These are phyloP conservation scores for Aspergillus pseudonomiae DNA, from an alignment of 2,329 filamentous ascomycete species.

Conservation along the genomic window DNA sequence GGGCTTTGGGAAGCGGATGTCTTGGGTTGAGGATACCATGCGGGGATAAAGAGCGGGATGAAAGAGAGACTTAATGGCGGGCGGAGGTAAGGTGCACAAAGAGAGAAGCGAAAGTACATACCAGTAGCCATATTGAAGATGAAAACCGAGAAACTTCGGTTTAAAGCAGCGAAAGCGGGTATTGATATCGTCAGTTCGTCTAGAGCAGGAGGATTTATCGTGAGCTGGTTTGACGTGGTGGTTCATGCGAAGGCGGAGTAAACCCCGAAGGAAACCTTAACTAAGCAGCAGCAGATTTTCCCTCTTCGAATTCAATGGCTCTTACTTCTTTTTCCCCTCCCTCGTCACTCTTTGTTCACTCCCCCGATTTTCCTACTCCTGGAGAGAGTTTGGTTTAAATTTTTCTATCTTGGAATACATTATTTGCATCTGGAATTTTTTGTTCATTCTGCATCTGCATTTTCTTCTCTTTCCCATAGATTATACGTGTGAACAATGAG, in stretches of 20 bases:
- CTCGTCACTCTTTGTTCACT: conserved; percentile 1
- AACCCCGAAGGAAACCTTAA: conserved; percentile 4
- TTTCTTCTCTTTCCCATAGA: not conserved
- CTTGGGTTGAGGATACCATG: not conserved
- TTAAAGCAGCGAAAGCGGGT: not conserved
- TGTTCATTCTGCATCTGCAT: not conserved
- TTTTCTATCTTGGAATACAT: not conserved
- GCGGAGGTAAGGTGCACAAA: not conserved
- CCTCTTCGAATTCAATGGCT: not conserved
- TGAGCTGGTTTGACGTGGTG: not conserved
- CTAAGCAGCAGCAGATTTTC: conserved; percentile 15
- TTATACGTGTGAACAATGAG: conserved; percentile 33
- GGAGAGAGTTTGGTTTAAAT: not conserved
- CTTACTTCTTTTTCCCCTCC: conserved; percentile 12
- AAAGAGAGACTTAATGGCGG: conserved; percentile 9
- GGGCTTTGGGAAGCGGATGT: conserved; percentile 6
- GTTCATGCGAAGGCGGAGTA: conserved; percentile 3
- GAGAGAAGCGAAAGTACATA: conserved; percentile 9
- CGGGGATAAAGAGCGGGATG: not conserved
- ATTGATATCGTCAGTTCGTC: not conserved
- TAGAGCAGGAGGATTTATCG: not conserved
- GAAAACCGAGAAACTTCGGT: not conserved
- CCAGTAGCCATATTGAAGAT: conserved; percentile 4
- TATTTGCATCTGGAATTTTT: not conserved
- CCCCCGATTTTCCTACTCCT: not conserved